These are phyloP conservation scores for Solanum arcanum DNA, from an alignment of 257 asterid species.

Conservation along the genomic window DNA sequence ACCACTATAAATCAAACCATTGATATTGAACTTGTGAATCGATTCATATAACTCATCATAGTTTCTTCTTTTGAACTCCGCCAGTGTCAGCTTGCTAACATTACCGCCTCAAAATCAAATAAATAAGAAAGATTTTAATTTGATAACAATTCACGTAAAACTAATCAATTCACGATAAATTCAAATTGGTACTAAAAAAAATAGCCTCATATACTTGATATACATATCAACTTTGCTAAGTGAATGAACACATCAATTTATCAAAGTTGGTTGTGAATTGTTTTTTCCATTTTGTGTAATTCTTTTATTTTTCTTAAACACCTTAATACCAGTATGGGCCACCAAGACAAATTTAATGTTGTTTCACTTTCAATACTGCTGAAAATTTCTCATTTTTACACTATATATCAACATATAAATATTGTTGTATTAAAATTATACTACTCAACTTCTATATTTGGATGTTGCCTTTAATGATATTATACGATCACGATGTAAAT, in stretches of 20 bases:
- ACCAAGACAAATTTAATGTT: background rate
- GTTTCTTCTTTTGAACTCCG: background rate
- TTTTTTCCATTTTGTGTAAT: background rate
- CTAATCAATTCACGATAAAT: background rate
- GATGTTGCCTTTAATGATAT: background rate
- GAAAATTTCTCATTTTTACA: background rate
- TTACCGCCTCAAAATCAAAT: background rate
- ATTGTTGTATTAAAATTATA: background rate
- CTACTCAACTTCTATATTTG: background rate
- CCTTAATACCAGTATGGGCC: background rate
- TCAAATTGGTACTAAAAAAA: background rate
- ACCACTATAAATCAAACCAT: no score
- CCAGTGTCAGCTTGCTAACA: background rate
- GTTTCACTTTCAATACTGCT: background rate
- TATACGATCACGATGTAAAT: fast-evolving
- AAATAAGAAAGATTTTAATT: background rate
- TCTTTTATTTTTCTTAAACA: background rate
- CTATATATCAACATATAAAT: background rate
- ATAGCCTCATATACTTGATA: background rate
- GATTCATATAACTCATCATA: background rate
- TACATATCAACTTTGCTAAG: background rate
- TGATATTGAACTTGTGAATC: no score
- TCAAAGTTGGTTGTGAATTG: background rate
- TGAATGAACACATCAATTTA: background rate
- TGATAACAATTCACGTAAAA: background rate